Conservation (phyloP, 176 grass and related monocot species). For the Zea luxurians region DNA sequence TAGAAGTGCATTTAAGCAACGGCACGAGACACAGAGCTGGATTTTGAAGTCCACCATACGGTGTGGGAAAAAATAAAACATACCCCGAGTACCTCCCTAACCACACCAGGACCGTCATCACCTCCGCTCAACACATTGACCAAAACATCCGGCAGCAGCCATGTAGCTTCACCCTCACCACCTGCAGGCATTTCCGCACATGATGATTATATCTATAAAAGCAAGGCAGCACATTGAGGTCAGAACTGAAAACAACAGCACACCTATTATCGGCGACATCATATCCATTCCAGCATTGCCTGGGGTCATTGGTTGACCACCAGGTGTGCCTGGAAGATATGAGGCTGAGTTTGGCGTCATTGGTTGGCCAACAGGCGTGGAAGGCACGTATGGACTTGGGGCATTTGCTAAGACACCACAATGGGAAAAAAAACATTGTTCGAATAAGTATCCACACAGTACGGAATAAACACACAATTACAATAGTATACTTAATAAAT, state of each 20-base stretch:
- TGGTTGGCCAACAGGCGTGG: constrained; percentile 88
- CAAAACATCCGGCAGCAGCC: constrained; percentile 72
- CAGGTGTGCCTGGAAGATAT: constrained; percentile 95
- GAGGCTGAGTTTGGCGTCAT: constrained; percentile 92
- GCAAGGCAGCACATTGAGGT: constrained; percentile 16
- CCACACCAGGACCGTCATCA: constrained; percentile 68
- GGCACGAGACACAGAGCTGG: neutral
- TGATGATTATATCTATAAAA: constrained; percentile 2
- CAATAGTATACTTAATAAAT: constrained; percentile 8
- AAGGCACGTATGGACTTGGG: constrained; percentile 88
- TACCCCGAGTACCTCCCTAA: constrained; percentile 83
- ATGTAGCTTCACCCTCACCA: constrained; percentile 71
- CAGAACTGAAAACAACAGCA: constrained; percentile 16
- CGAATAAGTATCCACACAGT: neutral
- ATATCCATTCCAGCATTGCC: constrained; percentile 95
- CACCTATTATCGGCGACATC: constrained; percentile 94
- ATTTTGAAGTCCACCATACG: neutral
- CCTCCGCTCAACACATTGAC: constrained; percentile 64
- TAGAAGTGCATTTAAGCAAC: constrained; percentile 26
- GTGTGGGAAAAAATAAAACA: neutral
- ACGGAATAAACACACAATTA: neutral
- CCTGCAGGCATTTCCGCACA: constrained; percentile 49
- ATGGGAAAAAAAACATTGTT: constrained; percentile 26
- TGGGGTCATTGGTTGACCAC: constrained; percentile 98
- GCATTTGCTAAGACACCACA: constrained; percentile 68